Percentiles rank a stretch among this genome's conserved stretches.
Conservation (phyloP, 1,284 basidiomycete genomes). For the Moesziomyces sp. region DNA sequence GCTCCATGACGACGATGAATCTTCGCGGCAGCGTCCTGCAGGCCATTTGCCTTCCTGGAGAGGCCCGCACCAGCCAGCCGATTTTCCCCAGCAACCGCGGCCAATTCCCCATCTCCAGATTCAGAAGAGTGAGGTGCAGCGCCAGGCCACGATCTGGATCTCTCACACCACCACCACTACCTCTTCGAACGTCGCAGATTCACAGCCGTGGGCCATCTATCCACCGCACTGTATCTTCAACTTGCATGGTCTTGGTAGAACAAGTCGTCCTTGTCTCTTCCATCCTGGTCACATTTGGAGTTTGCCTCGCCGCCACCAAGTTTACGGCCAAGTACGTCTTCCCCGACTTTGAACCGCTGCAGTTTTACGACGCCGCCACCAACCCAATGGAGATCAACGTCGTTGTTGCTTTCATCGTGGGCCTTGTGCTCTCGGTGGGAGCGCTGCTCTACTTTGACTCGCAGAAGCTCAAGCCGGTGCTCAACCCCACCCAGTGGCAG, state of each 20-base stretch:
- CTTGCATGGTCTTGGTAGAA: slow-evolving; percentile 43
- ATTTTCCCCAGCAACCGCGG: too few relatives aligned
- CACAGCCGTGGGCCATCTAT: not conserved
- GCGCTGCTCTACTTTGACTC: slow-evolving; percentile 57
- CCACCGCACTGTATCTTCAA: too few relatives aligned
- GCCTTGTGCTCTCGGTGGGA: slow-evolving; percentile 47
- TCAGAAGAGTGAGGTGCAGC: not conserved
- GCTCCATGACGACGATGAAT: too few relatives aligned
- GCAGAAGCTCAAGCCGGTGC: slow-evolving; percentile 71
- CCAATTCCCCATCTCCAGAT: not conserved
- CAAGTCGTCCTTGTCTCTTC: slow-evolving; percentile 48
- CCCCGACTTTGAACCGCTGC: slow-evolving; percentile 41
- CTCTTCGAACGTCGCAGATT: not conserved
- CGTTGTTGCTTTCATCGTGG: slow-evolving; percentile 58
- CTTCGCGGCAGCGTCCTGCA: too few relatives aligned
- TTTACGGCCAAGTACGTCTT: slow-evolving; percentile 34
- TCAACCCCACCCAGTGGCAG: slow-evolving; percentile 82
- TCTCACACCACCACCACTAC: not conserved
- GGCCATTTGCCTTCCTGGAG: too few relatives aligned
- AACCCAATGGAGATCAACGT: slow-evolving; percentile 61
- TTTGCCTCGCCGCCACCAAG: slow-evolving; percentile 38
- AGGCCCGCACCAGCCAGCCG: too few relatives aligned
- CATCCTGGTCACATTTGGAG: slow-evolving; percentile 50
- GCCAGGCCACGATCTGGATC: not conserved
- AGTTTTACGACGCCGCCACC: slow-evolving; percentile 54